phyloP scores from a whole-genome alignment of 2,329 filamentous ascomycete genomes.

The Neonectria neomacrospora region DNA sequence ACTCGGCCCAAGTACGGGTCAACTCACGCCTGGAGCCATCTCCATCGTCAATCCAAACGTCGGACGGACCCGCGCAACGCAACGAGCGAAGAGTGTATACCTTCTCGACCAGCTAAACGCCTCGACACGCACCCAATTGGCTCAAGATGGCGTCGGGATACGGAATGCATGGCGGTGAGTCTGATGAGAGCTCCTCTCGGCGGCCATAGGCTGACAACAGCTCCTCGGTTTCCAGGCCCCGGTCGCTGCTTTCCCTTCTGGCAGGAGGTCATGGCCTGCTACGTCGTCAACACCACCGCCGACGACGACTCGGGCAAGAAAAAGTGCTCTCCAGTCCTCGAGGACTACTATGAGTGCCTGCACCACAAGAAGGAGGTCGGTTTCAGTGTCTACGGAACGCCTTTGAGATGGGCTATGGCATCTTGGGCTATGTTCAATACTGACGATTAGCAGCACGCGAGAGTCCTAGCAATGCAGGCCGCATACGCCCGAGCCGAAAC shows the following conservation, averaged over 20 bases:
- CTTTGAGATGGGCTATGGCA: not conserved
- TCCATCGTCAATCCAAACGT: constrained; percentile 40
- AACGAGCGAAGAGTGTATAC: constrained; percentile 35
- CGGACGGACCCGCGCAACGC: constrained; percentile 39
- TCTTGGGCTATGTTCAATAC: constrained; percentile 2
- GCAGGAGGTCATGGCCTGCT: constrained; percentile 99
- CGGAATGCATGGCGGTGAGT: constrained; percentile 81
- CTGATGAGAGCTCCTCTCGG: constrained; percentile 1
- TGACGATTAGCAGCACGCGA: constrained; percentile 70
- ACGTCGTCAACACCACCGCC: constrained; percentile 89
- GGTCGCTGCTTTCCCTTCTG: constrained; percentile 98
- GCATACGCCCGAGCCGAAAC: constrained; percentile 86
- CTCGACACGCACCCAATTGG: constrained; percentile 46
- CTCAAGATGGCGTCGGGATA: constrained; percentile 81
- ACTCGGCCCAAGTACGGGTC: constrained; percentile 43
- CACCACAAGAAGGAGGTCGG: constrained; percentile 98
- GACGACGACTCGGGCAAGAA: constrained; percentile 84
- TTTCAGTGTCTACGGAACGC: constrained; percentile 26
- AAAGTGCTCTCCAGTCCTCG: constrained; percentile 85
- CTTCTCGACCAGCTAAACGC: constrained; percentile 39
- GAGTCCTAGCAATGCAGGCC: constrained; percentile 80
- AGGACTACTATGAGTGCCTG: constrained; percentile 99
- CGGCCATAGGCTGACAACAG: constrained; percentile 38
- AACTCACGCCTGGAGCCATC: constrained; percentile 39
- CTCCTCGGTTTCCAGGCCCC: constrained; percentile 57